Evolutionary conservation across 352 stramenopile genomes (phyloP), one percentile per base, ranked within the genome.

Genomic region (Pythium phragmitis): DNA sequence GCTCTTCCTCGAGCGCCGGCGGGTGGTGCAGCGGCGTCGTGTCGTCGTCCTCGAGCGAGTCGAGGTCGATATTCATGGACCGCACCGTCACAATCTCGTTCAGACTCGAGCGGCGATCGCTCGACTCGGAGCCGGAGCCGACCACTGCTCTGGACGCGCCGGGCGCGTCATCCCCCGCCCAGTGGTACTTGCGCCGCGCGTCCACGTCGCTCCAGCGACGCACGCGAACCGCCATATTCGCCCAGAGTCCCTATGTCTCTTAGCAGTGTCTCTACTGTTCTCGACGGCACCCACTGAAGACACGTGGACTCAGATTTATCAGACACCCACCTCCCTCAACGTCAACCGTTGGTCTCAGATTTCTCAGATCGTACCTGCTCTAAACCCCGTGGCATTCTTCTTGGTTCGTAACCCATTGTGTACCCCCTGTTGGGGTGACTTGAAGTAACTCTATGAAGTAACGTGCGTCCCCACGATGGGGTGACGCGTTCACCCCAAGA

Each of bases 121-220:
- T 52, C n/a, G 60, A 61, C 8, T 47, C 54, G 9, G 30, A 49
- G 11, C 42, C 21, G 7, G 26, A 16, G 51, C 48, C 34, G 8
- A n/a, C 21, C 12, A 36, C 34, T 3, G 13, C 19, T 36, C 23
- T 7, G 3, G 45, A 49, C 23, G 19, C 16, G 1, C 12, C n/a
- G 7, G 47, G 2, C 4, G 39, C 26, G 16, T 28, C 7, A 0
- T 36, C 19, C 17, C 37, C 21, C 51, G 39, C 16, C 37, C 50
- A 57, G 19, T 64, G 53, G 59, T 57, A 64, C 56, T 74, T 71
- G 16, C 69, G 69, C 3, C 76, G 75, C 48, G 60, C 65, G 55
- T 87, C 82, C 28, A 85, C 78, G 67, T 91, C 82, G 71, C 82
- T 91, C 82, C 82, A 91, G 23, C 82, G 79, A 19, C 82, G 82